Evolutionary conservation across 768 basidiomycete genomes (phyloP), one percentile per base, ranked within the genome.

Genomic region (Termitomyces sp.): DNA sequence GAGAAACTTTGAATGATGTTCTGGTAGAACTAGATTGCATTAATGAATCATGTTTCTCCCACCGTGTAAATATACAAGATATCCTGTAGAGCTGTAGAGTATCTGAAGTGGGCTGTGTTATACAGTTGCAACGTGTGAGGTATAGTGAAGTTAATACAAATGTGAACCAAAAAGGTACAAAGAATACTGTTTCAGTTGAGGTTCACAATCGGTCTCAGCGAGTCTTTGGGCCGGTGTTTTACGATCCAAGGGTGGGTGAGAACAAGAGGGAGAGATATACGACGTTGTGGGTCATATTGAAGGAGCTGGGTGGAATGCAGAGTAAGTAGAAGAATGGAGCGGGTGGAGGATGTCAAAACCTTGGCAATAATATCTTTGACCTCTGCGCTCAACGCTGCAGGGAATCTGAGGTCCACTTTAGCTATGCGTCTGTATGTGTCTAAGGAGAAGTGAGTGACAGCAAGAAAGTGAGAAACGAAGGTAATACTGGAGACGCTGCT

Each of bases 381-480:
- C 58, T 89, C 88, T 16, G 79, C 67, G 0, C 85, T 86, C 50
- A 90, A 75, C 10, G 71, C 68, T 2, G 75, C 63, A 1, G 87
- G 88, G 59, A 90, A 83, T 39, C 72, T 75, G 54, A 96, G 81
- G 66, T 97, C 90, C n/a, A 95, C 92, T 60, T 80, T 85, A 24
- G 88, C 84, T 59, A 98, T 98, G 9, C 94, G 84, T 54, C 86
- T 83, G 70, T 97, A 96, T 0, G 96, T 98, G 41, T 92, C 95
- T 90, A 57, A 16, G 46, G 20, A 52, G 20, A 31, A 9, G 34
- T 47, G 22, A 50, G 12, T 57, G 22, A 50, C 33, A 37, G 29
- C 10, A 33, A 41, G 39, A 33, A n/a, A 36, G 6, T 56, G 6
- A 34, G 7, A 34, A 22, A 61, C 31, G 33, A 34, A 51, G 22